Evolutionary conservation across 2,329 filamentous ascomycete genomes (phyloP).

Genomic region (Monosporascus sp.): DNA sequence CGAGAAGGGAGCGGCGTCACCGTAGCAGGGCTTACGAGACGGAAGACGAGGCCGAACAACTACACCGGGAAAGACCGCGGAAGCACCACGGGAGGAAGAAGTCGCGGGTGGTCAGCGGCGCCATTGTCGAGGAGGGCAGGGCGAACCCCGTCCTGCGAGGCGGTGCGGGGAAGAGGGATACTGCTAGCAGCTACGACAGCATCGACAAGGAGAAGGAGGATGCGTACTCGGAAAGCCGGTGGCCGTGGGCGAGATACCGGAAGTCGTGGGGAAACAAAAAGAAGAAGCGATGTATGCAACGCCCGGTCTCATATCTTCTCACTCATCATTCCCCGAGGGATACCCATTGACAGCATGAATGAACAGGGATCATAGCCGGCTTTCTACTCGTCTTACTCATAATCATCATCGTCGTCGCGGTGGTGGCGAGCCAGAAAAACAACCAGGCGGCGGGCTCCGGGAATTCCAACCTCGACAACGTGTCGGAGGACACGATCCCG

Average conservation of each 20-base stretch:
- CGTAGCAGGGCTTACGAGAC: constrained; percentile 6
- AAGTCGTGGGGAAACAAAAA: constrained; percentile 39
- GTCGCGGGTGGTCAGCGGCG: constrained; percentile 63
- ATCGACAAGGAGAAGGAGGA: constrained; percentile 42
- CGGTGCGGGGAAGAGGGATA: constrained; percentile 27
- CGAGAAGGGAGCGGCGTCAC: constrained; percentile 10
- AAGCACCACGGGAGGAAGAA: constrained; percentile 41
- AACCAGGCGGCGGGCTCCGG: constrained; percentile 9
- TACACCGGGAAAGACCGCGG: constrained; percentile 14
- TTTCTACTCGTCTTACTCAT: constrained; percentile 51
- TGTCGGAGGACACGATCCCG: constrained; percentile 55
- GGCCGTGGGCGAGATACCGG: neutral
- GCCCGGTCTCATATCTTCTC: constrained; percentile 5
- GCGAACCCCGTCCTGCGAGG: constrained; percentile 36
- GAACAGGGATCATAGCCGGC: constrained; percentile 51
- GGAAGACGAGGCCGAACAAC: constrained; percentile 13
- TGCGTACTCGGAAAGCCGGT: constrained; percentile 33
- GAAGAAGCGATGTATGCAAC: constrained; percentile 57
- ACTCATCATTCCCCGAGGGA: neutral
- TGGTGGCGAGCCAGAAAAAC: constrained; percentile 61
- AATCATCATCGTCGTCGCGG: constrained; percentile 63
- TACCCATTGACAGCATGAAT: constrained; percentile 11
- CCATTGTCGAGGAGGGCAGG: constrained; percentile 63
- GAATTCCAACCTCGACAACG: constrained; percentile 43
- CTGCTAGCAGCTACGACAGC: constrained; percentile 40